Evolutionary conservation across 1,139 yeast genomes (phyloP).

Genomic region (Yamadazyma spencermartinsiae): DNA sequence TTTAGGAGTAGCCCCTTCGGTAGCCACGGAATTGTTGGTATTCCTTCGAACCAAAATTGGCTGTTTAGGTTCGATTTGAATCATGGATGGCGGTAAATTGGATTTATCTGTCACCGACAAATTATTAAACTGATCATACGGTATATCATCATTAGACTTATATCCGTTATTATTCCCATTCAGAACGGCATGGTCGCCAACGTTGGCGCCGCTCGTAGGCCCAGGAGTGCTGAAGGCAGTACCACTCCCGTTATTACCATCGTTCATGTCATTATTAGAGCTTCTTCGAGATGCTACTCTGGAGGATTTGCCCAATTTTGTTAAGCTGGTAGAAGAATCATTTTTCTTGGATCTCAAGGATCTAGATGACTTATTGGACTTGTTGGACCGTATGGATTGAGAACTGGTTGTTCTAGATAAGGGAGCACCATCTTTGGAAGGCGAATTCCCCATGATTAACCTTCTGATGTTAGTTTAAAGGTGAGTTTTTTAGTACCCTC

Average conservation of each 20-base stretch:
- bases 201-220: too few relatives aligned
- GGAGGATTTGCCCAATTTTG: slow-evolving; percentile 26
- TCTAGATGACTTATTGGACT: slow-evolving; percentile 50
- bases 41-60: slow-evolving; percentile 57
- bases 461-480: slow-evolving; percentile 1
- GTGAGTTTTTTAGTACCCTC: slow-evolving; percentile 6
- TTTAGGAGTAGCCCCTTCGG: slow-evolving; percentile 9
- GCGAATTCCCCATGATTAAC: slow-evolving; percentile 44
- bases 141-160: slow-evolving; percentile 12
- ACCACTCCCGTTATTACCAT: slow-evolving; percentile 7
- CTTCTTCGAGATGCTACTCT: slow-evolving; percentile 40
- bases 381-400: slow-evolving; percentile 42
- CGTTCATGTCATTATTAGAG: slow-evolving; percentile 21
- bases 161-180: slow-evolving; percentile 2
- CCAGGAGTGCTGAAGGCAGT: too few relatives aligned
- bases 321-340: slow-evolving; percentile 15
- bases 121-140: slow-evolving; percentile 11
- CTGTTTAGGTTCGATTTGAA: slow-evolving; percentile 63
- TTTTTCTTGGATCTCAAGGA: slow-evolving; percentile 36
- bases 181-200: not conserved
- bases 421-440: slow-evolving; percentile 43
- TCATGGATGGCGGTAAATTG: slow-evolving; percentile 67
- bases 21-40: slow-evolving; percentile 27
- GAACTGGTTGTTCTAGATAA: slow-evolving; percentile 41
- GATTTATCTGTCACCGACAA: slow-evolving; percentile 9